Percentiles rank a stretch among this genome's conserved stretches.
Conservation (phyloP, 805 yeast genomes). For the Debaryomyces hansenii region DNA sequence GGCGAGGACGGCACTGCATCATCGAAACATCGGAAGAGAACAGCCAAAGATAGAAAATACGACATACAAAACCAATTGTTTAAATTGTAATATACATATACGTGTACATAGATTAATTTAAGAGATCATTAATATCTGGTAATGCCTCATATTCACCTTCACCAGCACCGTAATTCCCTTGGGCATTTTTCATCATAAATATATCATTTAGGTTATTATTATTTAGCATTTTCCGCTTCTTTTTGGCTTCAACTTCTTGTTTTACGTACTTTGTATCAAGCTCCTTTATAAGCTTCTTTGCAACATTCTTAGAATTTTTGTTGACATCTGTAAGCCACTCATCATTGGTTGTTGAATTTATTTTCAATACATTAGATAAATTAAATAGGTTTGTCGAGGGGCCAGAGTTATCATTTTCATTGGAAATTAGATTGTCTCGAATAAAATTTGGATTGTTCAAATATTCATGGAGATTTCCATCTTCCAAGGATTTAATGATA, state of each 20-base stretch:
- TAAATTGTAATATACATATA: constrained; percentile 21
- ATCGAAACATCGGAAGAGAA: constrained; percentile 36
- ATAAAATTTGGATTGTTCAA: constrained; percentile 25
- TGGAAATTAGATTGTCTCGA: constrained; percentile 14
- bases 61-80: constrained; percentile 40
- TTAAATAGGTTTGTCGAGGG: constrained; percentile 32
- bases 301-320: constrained; percentile 8
- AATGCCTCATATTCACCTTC: constrained; percentile 24
- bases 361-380: constrained; percentile 24
- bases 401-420: constrained; percentile 2
- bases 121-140: constrained; percentile 22
- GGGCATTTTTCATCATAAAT: constrained; percentile 6
- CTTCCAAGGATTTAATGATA: constrained; percentile 19
- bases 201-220: constrained; percentile 19
- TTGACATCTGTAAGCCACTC: constrained; percentile 19
- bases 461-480: constrained; percentile 17
- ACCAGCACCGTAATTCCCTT: constrained; percentile 22
- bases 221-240: constrained; percentile 21
- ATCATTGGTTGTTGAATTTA: constrained; percentile 11
- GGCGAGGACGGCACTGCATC: constrained; percentile 41
- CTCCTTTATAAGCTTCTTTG: constrained; percentile 21
- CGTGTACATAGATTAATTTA: constrained; percentile 3
- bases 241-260: constrained; percentile 8
- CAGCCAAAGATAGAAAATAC: constrained; percentile 45
- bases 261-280: constrained; percentile 23